Evolutionary conservation across 169 alveolate species (phyloP).

Genomic region (Toxoplasma gondii): DNA sequence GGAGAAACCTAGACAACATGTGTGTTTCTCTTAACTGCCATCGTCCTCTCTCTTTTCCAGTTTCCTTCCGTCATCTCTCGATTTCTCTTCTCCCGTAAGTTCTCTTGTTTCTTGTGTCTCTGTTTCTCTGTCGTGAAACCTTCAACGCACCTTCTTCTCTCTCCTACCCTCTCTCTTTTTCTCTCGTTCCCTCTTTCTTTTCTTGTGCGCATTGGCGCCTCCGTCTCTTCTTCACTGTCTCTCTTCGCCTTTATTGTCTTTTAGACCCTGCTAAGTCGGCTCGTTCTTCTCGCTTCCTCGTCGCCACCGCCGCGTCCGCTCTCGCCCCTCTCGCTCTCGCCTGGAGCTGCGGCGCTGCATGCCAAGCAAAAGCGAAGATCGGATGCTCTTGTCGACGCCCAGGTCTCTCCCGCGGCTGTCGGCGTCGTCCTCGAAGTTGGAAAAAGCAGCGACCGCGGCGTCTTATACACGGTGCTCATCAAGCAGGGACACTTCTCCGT

Average conservation of each 20-base stretch:
- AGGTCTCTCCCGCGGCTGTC: background rate
- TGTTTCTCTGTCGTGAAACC: too few relatives aligned
- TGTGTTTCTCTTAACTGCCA: too few relatives aligned
- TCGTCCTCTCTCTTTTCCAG: too few relatives aligned
- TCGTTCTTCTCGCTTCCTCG: background rate
- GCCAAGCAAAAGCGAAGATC: conserved; percentile 22
- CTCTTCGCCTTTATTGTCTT: background rate
- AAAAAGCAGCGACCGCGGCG: conserved; percentile 37
- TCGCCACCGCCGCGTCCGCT: background rate
- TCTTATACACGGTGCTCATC: conserved; percentile 38
- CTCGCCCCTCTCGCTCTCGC: conserved; percentile 9
- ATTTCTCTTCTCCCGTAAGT: too few relatives aligned
- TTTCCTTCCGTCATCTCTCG: too few relatives aligned
- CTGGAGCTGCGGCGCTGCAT: conserved; percentile 25
- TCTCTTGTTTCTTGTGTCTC: too few relatives aligned
- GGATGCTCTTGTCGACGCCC: conserved; percentile 41
- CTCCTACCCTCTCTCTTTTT: background rate
- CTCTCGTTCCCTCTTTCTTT: background rate
- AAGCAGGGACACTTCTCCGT: conserved; percentile 24
- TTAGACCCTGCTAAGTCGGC: background rate
- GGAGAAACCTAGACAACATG: too few relatives aligned
- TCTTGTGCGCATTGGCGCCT: background rate
- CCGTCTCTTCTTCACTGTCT: background rate
- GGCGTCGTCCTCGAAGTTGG: conserved; percentile 32
- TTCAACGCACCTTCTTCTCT: too few relatives aligned